A percentile compares a stretch with the other conserved stretches of the same genome.
These are phyloP conservation scores for Strigomonas galati DNA, from an alignment of 208 protist genomes.

Conservation along the genomic window DNA sequence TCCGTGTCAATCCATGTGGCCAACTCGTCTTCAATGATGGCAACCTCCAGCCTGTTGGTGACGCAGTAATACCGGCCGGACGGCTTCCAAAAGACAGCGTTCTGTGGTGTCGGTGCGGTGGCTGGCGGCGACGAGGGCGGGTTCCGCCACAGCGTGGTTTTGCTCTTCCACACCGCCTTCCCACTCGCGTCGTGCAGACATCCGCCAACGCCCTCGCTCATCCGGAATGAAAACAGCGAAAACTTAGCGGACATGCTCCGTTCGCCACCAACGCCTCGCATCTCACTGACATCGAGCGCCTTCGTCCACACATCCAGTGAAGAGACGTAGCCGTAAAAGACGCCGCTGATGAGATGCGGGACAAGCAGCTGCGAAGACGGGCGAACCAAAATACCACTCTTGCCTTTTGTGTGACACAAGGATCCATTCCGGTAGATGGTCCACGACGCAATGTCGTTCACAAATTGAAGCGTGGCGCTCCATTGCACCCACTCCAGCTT, in stretches of 20 bases:
- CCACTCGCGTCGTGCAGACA: conserved; percentile 43
- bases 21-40: conserved; percentile 60
- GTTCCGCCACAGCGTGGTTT: conserved; percentile 34
- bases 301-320: conserved; percentile 11
- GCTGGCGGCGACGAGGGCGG: conserved; percentile 31
- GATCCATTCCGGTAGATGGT: conserved; percentile 68
- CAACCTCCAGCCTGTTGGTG: conserved; percentile 69
- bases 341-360: conserved; percentile 25
- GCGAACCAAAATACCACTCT: conserved; percentile 46
- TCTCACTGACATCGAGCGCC: conserved; percentile 9
- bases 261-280: conserved; percentile 41
- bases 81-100: conserved; percentile 33
- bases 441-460: conserved; percentile 67
- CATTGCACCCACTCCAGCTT: conserved; percentile 58
- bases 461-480: conserved; percentile 58
- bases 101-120: conserved; percentile 15
- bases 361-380: conserved; percentile 18
- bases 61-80: conserved; percentile 54
- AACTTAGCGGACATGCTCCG: conserved; percentile 7
- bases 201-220: conserved; percentile 70
- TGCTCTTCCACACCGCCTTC: conserved; percentile 47
- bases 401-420: conserved; percentile 32
- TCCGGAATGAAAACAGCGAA: conserved; percentile 46
- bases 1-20: conserved; percentile 74
- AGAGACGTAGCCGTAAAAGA: conserved; percentile 19